phyloP scores from a whole-genome alignment of 306 rosid genomes.

The Acacia crassicarpa region DNA sequence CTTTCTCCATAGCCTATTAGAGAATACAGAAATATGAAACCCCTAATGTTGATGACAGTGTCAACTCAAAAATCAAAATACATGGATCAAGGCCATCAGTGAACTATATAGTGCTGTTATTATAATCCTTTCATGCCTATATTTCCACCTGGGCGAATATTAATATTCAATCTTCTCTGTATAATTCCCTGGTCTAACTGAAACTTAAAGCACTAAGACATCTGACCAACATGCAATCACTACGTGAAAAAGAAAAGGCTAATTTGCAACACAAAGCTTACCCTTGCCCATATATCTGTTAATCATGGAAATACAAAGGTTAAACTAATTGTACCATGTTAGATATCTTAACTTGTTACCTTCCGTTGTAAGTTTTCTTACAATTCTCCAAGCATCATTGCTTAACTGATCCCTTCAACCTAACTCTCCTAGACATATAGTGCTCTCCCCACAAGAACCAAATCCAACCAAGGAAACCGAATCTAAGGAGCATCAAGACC shows the following conservation, averaged over 20 bases:
- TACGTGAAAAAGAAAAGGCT: neutral
- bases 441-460: neutral
- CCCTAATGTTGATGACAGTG: neutral
- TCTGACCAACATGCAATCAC: conserved; percentile 4
- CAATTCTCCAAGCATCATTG: conserved; percentile 27
- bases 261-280: conserved; percentile 12
- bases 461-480: conserved; percentile 3
- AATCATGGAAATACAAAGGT: neutral
- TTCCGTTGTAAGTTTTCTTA: conserved; percentile 14
- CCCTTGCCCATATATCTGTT: neutral
- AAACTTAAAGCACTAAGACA: neutral
- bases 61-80: neutral
- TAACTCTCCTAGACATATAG: neutral
- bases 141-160: neutral
- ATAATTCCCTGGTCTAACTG: neutral
- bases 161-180: conserved; percentile 2
- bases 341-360: conserved; percentile 12
- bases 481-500: conserved; percentile 2
- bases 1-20: neutral
- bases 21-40: neutral
- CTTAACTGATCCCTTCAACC: conserved; percentile 21
- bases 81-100: neutral
- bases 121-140: neutral
- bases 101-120: neutral
- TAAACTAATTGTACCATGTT: conserved; percentile 11